These are phyloP conservation scores for Ceratobasidium theobromae DNA, from an alignment of 1,284 basidiomycete genomes.

Conservation along the genomic window DNA sequence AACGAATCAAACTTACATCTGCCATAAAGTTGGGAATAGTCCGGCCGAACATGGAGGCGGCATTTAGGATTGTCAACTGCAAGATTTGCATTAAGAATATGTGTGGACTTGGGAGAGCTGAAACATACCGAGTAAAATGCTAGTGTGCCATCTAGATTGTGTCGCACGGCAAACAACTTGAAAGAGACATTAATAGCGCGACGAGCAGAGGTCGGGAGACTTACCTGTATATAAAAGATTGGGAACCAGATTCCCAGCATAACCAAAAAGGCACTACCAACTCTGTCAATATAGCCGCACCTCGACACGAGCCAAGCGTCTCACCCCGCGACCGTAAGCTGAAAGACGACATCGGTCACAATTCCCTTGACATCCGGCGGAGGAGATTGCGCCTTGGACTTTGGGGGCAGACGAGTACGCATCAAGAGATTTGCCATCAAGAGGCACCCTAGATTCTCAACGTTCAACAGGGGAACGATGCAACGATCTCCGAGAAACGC, in stretches of 20 bases:
- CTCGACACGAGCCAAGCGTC: not conserved
- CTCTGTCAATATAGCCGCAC: not conserved
- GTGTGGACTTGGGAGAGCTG: not conserved
- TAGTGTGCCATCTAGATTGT: constrained; percentile 9
- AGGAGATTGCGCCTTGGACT: constrained; percentile 10
- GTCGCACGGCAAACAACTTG: constrained; percentile 22
- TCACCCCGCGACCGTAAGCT: constrained; percentile 8
- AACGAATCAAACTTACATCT: not conserved
- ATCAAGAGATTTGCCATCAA: constrained; percentile 30
- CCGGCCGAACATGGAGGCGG: constrained; percentile 30
- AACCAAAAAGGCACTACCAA: not conserved
- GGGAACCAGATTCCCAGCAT: not conserved
- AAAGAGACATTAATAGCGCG: not conserved
- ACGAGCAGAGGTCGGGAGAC: not conserved
- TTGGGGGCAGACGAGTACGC: constrained; percentile 29
- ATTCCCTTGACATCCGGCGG: constrained; percentile 27
- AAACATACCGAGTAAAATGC: constrained; percentile 32
- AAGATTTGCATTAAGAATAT: not conserved
- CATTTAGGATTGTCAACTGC: constrained; percentile 32
- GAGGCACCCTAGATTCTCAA: not conserved
- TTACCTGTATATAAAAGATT: not conserved
- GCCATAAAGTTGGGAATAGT: constrained; percentile 24
- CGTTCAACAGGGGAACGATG: not conserved
- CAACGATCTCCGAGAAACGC: not conserved
- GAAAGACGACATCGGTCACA: constrained; percentile 9